Base-by-base conservation (phyloP, 768 basidiomycete genomes). In the Trametes sanguinea region DNA sequence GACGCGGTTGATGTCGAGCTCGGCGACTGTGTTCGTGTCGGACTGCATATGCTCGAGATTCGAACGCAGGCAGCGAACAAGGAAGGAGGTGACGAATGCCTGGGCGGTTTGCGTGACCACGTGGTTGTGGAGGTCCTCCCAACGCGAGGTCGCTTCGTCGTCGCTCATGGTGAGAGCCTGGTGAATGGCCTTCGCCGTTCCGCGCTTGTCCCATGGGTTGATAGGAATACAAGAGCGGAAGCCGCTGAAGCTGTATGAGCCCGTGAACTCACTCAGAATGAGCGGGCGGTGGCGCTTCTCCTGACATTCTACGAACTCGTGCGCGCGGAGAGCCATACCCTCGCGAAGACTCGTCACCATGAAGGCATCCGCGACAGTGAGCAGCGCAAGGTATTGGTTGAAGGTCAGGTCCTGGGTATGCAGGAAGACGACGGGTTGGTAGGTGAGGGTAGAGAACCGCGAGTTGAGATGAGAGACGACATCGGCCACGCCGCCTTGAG, bases 71-170 rank as follows among this genome's bases (percentile, higher is more conserved):
- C 85, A 86, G 14, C 92, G 83, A 5, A 82, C 87, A 64, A 94
- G 82, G 84, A 94, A 94, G 4, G 85, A 82, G 3, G 81, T 89
- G 44, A 88, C 87, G 72, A 94, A 95, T 0, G 88, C 80, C 68
- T 95, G 93, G 0, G 93, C 92, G 0, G 89, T 93, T 71, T 95
- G 94, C 0, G 90, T 90, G 11, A 85, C 85, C 53, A 95, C 93
- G 65, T 95, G 93, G 63, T 83, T 85, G 72, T 94, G 90, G 0
- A 95, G 78, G 61, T 95, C 93, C 80, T 88, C 85, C 92, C 92
- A 94, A 4, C 92, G 85, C 10, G 83, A 83, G 17, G 74, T 71
- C 0, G 88, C 88, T 71, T 94, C 92, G 2, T 86, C 85, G 29
- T 87, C 84, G 51, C 74, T 76, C 92, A 94, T 94, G 0, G 86